Percentiles rank a stretch among this genome's conserved stretches.
These are phyloP conservation scores for Chalaropsis ovoidea DNA, from an alignment of 2,329 filamentous ascomycete species.

Conservation along the genomic window DNA sequence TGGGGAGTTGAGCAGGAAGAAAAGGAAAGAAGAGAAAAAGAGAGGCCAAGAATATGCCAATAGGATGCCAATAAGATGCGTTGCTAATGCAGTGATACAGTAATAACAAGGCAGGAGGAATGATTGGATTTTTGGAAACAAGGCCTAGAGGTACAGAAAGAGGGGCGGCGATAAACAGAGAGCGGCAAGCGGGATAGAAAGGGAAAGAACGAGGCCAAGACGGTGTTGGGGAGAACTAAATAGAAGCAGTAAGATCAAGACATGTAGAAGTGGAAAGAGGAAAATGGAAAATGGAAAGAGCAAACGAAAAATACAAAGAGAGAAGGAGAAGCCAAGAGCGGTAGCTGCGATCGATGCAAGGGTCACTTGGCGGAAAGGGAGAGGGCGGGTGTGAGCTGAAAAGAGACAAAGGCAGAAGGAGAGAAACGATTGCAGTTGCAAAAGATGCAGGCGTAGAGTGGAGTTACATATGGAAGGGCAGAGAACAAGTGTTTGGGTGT, in stretches of 20 bases:
- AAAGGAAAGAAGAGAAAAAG: background rate
- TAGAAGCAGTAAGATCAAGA: background rate
- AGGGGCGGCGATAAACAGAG: background rate
- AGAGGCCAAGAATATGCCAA: slow-evolving; percentile 2
- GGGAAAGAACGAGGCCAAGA: background rate
- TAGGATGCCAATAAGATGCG: background rate
- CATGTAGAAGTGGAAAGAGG: background rate
- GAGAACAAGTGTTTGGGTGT: no score
- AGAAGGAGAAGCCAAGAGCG: background rate
- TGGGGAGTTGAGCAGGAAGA: background rate
- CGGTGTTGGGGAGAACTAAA: background rate
- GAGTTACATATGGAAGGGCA: no score
- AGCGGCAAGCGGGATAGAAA: background rate
- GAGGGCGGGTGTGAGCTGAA: no score
- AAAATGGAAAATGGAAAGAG: background rate
- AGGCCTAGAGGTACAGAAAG: background rate
- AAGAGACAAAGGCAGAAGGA: no score
- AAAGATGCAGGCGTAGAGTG: no score
- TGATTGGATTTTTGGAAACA: background rate
- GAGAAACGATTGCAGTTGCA: no score
- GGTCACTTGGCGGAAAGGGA: background rate
- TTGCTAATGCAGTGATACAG: background rate
- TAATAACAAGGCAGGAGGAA: background rate
- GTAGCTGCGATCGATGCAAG: background rate
- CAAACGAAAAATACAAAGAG: background rate